These are phyloP conservation scores for Porphyrellus cyaneotinctus DNA, from an alignment of 768 basidiomycete species.

Conservation along the genomic window DNA sequence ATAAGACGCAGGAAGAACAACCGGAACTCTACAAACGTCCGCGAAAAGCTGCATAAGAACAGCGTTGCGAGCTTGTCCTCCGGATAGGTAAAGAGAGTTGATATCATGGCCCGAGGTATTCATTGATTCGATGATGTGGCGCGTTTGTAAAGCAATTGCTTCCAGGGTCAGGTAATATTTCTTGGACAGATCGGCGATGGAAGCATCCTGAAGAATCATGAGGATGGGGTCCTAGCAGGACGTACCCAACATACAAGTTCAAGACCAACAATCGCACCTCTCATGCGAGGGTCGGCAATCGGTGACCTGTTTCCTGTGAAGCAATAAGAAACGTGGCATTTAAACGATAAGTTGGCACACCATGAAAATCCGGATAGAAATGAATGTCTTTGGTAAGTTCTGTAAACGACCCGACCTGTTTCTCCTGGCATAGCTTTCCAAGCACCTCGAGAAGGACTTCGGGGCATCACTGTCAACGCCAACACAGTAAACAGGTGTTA, in stretches of 20 bases:
- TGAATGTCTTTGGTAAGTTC: slow-evolving; percentile 89
- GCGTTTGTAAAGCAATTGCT: slow-evolving; percentile 90
- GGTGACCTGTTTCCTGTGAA: slow-evolving; percentile 88
- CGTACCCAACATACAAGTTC: slow-evolving; percentile 50
- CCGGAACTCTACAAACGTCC: slow-evolving; percentile 74
- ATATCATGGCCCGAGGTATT: slow-evolving; percentile 84
- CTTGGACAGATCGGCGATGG: slow-evolving; percentile 76
- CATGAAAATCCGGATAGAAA: slow-evolving; percentile 94
- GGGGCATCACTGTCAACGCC: background rate
- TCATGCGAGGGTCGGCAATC: slow-evolving; percentile 92
- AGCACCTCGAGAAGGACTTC: slow-evolving; percentile 73
- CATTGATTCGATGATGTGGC: slow-evolving; percentile 90
- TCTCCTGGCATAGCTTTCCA: slow-evolving; percentile 57
- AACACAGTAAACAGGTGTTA: background rate
- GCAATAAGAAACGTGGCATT: background rate
- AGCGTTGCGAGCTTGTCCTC: slow-evolving; percentile 89
- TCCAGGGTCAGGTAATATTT: slow-evolving; percentile 91
- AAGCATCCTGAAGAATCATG: slow-evolving; percentile 48
- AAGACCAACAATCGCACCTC: slow-evolving; percentile 86
- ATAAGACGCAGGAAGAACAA: slow-evolving; percentile 75
- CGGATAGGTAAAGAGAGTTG: slow-evolving; percentile 84
- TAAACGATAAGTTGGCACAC: slow-evolving; percentile 34
- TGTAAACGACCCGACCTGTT: slow-evolving; percentile 56
- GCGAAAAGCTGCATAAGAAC: slow-evolving; percentile 88
- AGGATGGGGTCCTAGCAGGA: background rate